Base-by-base conservation (phyloP, 306 rosid species). In the Neltuma alba region DNA sequence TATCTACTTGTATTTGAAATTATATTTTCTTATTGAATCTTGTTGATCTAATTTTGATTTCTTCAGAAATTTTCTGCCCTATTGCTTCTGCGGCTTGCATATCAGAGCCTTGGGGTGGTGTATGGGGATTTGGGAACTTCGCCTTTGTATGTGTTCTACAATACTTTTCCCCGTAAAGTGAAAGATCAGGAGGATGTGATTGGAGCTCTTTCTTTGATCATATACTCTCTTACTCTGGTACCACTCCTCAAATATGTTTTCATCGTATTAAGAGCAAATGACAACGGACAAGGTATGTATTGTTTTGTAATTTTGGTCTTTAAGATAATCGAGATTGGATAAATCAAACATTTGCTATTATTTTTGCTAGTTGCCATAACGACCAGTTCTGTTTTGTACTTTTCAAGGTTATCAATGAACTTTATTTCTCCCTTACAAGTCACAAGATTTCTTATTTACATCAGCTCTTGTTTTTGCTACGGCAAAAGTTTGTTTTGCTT, bases 41-140 rank as follows among this genome's bases (percentile, higher is more conserved):
- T 83, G 76, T 75, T 90, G 84, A 91, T 47, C 21, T 48, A 65
- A 63, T 64, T 80, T 85, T 77, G 69, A 25, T 70, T 83, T 78
- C 58, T 81, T 72, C 94, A 96, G 99, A 93, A 91, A 83, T 93
- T 88, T 84, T 96, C 99, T 2, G 73, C 89, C 25, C 47, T 91
- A 61, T 78, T 96, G 96, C 91, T 96, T 82, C 85, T 90, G 81
- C 95, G 97, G 86, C 91, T 91, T 80, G 97, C 99, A 55, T 96
- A 82, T 82, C 99, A 96, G 81, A 96, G 99, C 80, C 99, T 96
- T 68, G 99, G 99, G 18, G 99, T 96, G 78, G 99, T 96, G 72
- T 96, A 83, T 71, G 99, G 99, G 75, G 99, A 96, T 86, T 87
- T 96, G 88, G 99, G 99, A 76, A 96, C 99, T 71, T 96, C 99